These are phyloP conservation scores for Elaeis oleifera DNA, from an alignment of 202 grass and related monocot species.

Conservation along the genomic window DNA sequence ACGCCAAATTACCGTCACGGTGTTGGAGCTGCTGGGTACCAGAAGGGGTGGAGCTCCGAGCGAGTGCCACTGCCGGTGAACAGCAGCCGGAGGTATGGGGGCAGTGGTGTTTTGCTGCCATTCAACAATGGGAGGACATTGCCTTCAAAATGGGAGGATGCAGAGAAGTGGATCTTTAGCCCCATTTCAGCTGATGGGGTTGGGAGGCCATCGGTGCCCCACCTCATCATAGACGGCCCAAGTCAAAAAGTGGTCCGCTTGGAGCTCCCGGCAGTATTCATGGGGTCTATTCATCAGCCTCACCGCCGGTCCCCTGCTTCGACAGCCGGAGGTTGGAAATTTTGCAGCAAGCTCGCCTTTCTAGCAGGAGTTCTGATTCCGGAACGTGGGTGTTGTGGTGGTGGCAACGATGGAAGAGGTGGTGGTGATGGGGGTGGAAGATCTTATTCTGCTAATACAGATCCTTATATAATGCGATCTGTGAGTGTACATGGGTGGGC, in stretches of 20 bases:
- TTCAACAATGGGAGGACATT: slow-evolving; percentile 80
- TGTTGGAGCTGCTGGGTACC: slow-evolving; percentile 41
- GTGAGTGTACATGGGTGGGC: slow-evolving; percentile 73
- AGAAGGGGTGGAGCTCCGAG: slow-evolving; percentile 96
- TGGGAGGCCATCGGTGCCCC: slow-evolving; percentile 48
- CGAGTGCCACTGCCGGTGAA: slow-evolving; percentile 43
- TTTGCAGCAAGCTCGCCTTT: slow-evolving; percentile 60
- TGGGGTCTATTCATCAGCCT: slow-evolving; percentile 43
- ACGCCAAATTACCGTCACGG: slow-evolving; percentile 60
- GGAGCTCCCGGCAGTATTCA: slow-evolving; percentile 42
- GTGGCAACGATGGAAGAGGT: slow-evolving; percentile 39
- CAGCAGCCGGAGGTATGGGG: slow-evolving; percentile 44
- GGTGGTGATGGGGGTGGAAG: slow-evolving; percentile 26
- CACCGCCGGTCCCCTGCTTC: slow-evolving; percentile 55
- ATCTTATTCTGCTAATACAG: slow-evolving; percentile 45
- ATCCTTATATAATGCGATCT: slow-evolving; percentile 62
- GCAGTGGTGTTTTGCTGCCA: slow-evolving; percentile 54
- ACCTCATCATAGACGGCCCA: slow-evolving; percentile 68
- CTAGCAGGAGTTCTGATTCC: slow-evolving; percentile 76
- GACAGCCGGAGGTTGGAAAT: slow-evolving; percentile 44
- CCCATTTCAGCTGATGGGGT: slow-evolving; percentile 57
- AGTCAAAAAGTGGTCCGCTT: slow-evolving; percentile 92
- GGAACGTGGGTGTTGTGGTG: slow-evolving; percentile 28
- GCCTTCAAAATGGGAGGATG: slow-evolving; percentile 99
- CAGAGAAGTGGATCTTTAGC: slow-evolving; percentile 97